A percentile compares a stretch with the other conserved stretches of the same genome.
Evolutionary conservation across 2,329 filamentous ascomycete species (phyloP).

Genomic region (Phyllosticta ampelicida): DNA sequence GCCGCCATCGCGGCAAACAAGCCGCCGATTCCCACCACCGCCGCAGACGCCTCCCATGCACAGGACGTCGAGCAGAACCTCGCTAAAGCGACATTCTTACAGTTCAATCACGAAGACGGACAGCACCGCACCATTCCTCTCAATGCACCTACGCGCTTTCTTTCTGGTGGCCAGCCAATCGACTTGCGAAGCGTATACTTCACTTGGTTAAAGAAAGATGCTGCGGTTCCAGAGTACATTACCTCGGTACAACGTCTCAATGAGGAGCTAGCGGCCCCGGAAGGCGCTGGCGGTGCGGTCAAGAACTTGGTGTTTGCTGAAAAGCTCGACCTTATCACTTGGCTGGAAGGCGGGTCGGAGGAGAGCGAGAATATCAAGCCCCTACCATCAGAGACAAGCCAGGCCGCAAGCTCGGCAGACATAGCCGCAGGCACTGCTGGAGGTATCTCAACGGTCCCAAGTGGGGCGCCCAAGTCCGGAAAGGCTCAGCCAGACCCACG

Average conservation of each 20-base stretch:
- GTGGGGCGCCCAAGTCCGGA: conserved; percentile 33
- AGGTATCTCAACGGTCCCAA: conserved; percentile 27
- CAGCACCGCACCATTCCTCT: conserved; percentile 54
- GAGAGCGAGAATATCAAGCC: conserved; percentile 87
- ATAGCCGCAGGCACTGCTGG: conserved; percentile 41
- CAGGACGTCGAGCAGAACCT: conserved; percentile 53
- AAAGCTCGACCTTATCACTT: conserved; percentile 81
- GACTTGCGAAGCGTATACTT: conserved; percentile 94
- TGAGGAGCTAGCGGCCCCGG: conserved; percentile 50
- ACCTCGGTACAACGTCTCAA: conserved; percentile 71
- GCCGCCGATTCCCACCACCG: conserved; percentile 63
- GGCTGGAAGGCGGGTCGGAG: conserved; percentile 73
- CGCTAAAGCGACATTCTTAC: conserved; percentile 43
- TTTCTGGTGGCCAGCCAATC: conserved; percentile 57
- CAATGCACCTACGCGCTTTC: conserved; percentile 70
- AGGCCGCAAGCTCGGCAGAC: conserved; percentile 36
- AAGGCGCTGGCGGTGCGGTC: conserved; percentile 54
- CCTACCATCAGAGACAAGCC: conserved; percentile 50
- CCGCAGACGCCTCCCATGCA: conserved; percentile 50
- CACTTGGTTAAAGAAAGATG: conserved; percentile 88
- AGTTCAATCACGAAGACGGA: conserved; percentile 51
- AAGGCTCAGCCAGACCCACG: conserved; percentile 61
- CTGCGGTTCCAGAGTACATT: conserved; percentile 84
- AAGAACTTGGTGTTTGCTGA: conserved; percentile 88
- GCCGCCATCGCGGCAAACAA: conserved; percentile 64